Evolutionary conservation across 2,329 filamentous ascomycete genomes (phyloP).

Genomic region (Stromatinia cepivora): DNA sequence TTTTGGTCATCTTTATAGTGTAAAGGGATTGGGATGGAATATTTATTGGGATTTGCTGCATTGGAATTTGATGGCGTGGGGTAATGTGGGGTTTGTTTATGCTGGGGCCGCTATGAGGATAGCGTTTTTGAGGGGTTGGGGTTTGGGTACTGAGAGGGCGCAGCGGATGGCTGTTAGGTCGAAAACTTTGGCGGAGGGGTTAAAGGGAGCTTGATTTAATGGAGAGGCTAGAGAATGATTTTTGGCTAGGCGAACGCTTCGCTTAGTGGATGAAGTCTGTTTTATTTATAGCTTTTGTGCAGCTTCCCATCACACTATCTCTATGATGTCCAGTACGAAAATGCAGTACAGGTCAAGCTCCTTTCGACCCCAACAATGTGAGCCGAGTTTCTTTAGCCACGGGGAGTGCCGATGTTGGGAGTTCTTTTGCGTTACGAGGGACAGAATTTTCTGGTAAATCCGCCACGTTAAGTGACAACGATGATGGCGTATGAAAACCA

Average conservation of each 20-base stretch:
- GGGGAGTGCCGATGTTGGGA: no score
- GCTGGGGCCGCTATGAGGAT: constrained; percentile 59
- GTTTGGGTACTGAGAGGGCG: constrained; percentile 43
- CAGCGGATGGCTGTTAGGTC: not conserved
- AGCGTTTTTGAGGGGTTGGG: constrained; percentile 59
- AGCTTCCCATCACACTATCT: no score
- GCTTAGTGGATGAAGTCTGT: no score
- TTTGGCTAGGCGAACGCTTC: not conserved
- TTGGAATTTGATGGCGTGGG: constrained; percentile 70
- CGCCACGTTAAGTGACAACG: no score
- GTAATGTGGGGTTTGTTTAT: constrained; percentile 71
- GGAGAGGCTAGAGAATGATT: not conserved
- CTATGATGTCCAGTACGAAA: no score
- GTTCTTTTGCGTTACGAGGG: no score
- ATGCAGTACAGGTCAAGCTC: no score
- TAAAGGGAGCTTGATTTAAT: not conserved
- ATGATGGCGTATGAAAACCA: no score
- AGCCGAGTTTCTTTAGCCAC: no score
- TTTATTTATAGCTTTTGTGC: no score
- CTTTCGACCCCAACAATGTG: no score
- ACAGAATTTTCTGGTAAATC: no score
- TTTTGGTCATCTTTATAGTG: constrained; percentile 70
- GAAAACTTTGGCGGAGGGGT: not conserved
- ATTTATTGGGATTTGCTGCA: constrained; percentile 58
- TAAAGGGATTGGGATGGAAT: constrained; percentile 56